Percentiles rank a stretch among this genome's conserved stretches.
phyloP scores from a whole-genome alignment of 1,284 basidiomycete species.

The Wallemia hederae region DNA sequence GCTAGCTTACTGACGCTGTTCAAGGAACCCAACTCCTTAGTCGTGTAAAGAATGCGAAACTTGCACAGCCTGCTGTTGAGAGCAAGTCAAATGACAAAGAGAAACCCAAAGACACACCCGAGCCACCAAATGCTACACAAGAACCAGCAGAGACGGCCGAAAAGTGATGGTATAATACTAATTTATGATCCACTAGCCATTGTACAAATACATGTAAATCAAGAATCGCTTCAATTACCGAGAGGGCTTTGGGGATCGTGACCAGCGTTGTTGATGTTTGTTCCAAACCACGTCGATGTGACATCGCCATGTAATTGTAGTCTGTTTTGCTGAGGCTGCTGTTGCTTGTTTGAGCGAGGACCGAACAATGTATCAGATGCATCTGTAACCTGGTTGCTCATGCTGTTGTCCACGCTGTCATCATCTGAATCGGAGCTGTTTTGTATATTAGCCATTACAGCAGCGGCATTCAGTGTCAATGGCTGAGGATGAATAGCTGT shows the following conservation, averaged over 20 bases:
- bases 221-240: neutral
- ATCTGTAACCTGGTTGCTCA: neutral
- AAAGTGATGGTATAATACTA: too few species aligned
- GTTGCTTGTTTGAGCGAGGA: neutral
- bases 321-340: neutral
- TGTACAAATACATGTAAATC: neutral
- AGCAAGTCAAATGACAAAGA: too few species aligned
- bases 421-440: neutral
- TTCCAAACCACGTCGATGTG: neutral
- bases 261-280: neutral
- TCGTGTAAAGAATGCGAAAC: neutral
- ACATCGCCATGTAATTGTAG: neutral
- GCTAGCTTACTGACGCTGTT: neutral
- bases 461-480: neutral
- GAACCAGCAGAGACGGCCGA: too few species aligned
- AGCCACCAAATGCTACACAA: too few species aligned
- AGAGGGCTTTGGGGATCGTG: neutral
- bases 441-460: neutral
- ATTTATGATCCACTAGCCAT: neutral
- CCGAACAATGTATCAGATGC: neutral
- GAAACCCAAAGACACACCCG: too few species aligned
- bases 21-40: neutral
- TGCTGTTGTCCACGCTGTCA: neutral
- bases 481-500: neutral
- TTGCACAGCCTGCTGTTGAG: neutral